Evolutionary conservation across 345 rosid species (phyloP).

Genomic region (Salix suchowensis): DNA sequence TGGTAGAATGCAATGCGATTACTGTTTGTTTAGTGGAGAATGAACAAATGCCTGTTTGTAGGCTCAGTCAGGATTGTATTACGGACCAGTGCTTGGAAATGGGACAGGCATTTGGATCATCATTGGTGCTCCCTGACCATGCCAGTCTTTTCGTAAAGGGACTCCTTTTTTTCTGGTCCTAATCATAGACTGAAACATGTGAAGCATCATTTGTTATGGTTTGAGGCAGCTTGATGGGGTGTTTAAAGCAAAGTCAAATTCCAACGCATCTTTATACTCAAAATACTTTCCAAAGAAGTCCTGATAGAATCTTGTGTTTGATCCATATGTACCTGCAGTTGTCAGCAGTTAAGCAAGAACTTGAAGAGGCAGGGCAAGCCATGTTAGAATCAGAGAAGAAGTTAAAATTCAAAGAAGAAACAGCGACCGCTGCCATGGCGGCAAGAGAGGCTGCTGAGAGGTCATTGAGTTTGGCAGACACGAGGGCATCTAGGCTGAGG

Average conservation of each 20-base stretch:
- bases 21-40: constrained; percentile 33
- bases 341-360: constrained; percentile 62
- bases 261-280: neutral
- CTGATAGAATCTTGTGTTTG: neutral
- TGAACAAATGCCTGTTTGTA: constrained; percentile 59
- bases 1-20: constrained; percentile 11
- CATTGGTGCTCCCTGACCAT: constrained; percentile 45
- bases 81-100: constrained; percentile 62
- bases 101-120: constrained; percentile 48
- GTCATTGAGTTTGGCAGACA: constrained; percentile 80
- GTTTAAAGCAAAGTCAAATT: neutral
- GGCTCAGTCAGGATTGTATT: constrained; percentile 59
- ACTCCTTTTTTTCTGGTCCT: constrained; percentile 8
- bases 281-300: neutral
- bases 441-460: constrained; percentile 99
- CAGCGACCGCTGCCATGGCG: constrained; percentile 92
- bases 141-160: constrained; percentile 49
- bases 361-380: constrained; percentile 78
- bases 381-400: constrained; percentile 77
- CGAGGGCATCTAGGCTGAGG: constrained; percentile 81
- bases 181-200: neutral
- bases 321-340: constrained; percentile 41
- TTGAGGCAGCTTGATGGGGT: neutral
- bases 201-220: neutral
- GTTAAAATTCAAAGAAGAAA: constrained; percentile 92